phyloP scores from a whole-genome alignment of 164 flowering plant genomes.

The Echeveria elegans region DNA sequence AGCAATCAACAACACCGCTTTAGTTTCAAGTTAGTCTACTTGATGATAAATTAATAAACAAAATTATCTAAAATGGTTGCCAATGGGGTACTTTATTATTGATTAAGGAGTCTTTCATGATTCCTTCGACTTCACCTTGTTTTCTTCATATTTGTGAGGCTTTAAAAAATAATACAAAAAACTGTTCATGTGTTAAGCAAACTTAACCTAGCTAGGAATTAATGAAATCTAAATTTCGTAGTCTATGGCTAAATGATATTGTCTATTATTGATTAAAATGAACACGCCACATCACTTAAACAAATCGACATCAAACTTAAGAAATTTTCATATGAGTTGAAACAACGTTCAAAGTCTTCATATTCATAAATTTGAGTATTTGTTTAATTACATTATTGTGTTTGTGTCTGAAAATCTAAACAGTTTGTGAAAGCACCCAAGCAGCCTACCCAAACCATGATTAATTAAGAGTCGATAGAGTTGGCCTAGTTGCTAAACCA shows the following conservation, averaged over 20 bases:
- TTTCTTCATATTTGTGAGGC: too few species aligned
- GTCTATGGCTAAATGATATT: background rate
- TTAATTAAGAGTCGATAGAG: background rate
- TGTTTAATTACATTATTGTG: background rate
- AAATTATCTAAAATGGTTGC: too few species aligned
- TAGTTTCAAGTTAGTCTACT: too few species aligned
- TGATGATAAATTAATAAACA: too few species aligned
- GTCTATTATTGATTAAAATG: background rate
- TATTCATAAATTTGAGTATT: background rate
- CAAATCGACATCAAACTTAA: background rate
- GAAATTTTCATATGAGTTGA: background rate
- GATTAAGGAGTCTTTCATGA: too few species aligned
- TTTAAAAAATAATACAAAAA: too few species aligned
- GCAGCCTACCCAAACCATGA: conserved; percentile 1
- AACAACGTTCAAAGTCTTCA: background rate
- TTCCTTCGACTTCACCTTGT: too few species aligned
- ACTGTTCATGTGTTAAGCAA: background rate
- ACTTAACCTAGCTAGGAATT: background rate
- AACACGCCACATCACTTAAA: background rate
- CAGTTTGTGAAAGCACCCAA: background rate
- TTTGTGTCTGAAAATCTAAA: background rate
- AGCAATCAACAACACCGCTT: too few species aligned
- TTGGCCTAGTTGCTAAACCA: conserved; percentile 1
- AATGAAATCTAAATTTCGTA: background rate
- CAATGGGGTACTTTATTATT: too few species aligned